Evolutionary conservation across 768 basidiomycete genomes (phyloP), one percentile per base, ranked within the genome.

Genomic region (Mrakia frigida): DNA sequence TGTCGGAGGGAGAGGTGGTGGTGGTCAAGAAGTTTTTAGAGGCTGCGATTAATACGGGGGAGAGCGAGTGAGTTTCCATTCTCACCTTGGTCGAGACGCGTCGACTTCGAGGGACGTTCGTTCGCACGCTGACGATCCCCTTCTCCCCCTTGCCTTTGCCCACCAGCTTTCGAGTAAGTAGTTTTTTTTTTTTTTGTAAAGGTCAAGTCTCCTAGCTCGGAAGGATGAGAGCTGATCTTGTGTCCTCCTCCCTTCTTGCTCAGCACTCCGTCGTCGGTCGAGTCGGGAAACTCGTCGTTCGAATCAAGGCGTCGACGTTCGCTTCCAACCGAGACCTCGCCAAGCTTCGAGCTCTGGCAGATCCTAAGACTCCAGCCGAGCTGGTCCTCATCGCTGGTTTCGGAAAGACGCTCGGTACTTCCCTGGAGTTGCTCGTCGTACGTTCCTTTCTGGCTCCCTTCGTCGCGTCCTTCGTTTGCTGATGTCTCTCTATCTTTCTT

Each of bases 31-130:
- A 31, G 9, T 77, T 73, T n/a, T 31, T 77, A 21, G 39, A 73
- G 28, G 35, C 50, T 16, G 56, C 60, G 11, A 72, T 73, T 60
- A 77, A 77, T 39, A 65, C 56, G 23, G 53, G 69, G 33, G 74
- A 75, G n/a, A 75, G 74, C 74, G 70, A 70, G 74, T 75, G 56
- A 60, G 74, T 63, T 7, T 10, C 11, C 21, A 25, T 11, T 25
- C n/a, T 7, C n/a, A n/a, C 11, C 16, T 18, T 3, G n/a, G n/a
- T 50, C 10, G 6, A 18, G 33, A 1, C 25, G 16, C 25, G 41
- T 53, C 63, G 28, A 33, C 4, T 23, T n/a, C 18, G 13, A 28
- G 46, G 53, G 21, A 6, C 16, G 50, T 11, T 31, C 7, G 3
- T 9, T 16, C 31, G 37, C 35, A 16, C 9, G 46, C 70, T 71